These are phyloP conservation scores for Naganishia vaughanmartiniae DNA, from an alignment of 768 basidiomycete species.

Conservation along the genomic window DNA sequence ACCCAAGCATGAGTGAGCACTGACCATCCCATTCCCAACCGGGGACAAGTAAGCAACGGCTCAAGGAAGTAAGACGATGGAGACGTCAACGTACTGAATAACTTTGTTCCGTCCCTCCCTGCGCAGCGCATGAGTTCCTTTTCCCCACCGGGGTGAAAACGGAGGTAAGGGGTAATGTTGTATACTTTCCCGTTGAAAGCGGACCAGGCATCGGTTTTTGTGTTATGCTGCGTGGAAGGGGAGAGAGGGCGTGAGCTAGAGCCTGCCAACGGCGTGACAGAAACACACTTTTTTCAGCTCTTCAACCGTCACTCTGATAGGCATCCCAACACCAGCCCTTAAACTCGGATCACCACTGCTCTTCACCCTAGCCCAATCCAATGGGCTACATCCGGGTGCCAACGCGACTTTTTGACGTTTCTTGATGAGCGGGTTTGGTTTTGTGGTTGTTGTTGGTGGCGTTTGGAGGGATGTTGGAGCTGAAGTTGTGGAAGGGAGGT, in stretches of 20 bases:
- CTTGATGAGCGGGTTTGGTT: conserved; percentile 56
- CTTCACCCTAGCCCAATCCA: conserved; percentile 92
- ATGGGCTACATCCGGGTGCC: conserved; percentile 81
- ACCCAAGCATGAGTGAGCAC: conserved; percentile 95
- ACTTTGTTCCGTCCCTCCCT: conserved; percentile 87
- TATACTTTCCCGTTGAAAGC: conserved; percentile 91
- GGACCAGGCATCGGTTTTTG: conserved; percentile 84
- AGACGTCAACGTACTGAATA: conserved; percentile 70
- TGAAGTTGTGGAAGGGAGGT: background rate
- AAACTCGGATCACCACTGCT: conserved; percentile 73
- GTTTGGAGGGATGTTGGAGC: conserved; percentile 17
- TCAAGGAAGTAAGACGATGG: background rate
- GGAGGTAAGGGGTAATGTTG: conserved; percentile 86
- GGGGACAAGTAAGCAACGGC: background rate
- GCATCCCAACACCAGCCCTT: conserved; percentile 36
- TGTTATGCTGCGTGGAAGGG: conserved; percentile 68
- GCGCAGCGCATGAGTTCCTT: conserved; percentile 91
- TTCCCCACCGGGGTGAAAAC: conserved; percentile 92
- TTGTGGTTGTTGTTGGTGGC: conserved; percentile 42
- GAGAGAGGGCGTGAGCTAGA: conserved; percentile 49
- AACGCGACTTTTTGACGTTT: conserved; percentile 75
- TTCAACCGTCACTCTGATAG: conserved; percentile 37
- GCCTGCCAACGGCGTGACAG: conserved; percentile 61
- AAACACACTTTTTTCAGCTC: conserved; percentile 34
- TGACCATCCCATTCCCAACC: conserved; percentile 48